phyloP scores from a whole-genome alignment of 192 early-diverging fungal genomes.

The Backusella morwellensis region DNA sequence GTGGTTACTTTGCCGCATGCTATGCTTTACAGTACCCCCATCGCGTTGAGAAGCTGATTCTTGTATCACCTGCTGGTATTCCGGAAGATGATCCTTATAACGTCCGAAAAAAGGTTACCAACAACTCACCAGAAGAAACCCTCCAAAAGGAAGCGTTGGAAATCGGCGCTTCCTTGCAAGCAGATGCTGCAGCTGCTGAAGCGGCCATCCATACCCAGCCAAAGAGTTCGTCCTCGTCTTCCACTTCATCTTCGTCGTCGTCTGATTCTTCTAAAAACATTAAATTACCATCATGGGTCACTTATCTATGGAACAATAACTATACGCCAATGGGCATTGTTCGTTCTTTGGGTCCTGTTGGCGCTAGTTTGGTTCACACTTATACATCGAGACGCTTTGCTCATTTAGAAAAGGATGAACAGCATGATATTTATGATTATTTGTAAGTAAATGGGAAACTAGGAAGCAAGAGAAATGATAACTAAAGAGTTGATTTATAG shows the following conservation, averaged over 20 bases:
- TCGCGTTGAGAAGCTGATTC: slow-evolving; percentile 81
- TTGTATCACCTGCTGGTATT: slow-evolving; percentile 78
- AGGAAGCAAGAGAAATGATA: neutral
- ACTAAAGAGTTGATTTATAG: neutral
- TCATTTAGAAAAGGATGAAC: slow-evolving; percentile 65
- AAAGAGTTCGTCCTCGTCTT: neutral
- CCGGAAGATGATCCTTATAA: slow-evolving; percentile 38
- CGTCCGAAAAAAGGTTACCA: neutral
- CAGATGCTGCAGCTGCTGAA: slow-evolving; percentile 21
- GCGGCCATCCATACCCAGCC: neutral
- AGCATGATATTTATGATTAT: slow-evolving; percentile 71
- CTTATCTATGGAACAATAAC: slow-evolving; percentile 73
- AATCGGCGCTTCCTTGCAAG: slow-evolving; percentile 23
- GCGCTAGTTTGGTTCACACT: slow-evolving; percentile 50
- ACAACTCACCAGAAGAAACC: slow-evolving; percentile 17
- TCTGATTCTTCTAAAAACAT: neutral
- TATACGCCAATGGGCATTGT: slow-evolving; percentile 81
- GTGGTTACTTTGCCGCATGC: slow-evolving; percentile 81
- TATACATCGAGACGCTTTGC: slow-evolving; percentile 64
- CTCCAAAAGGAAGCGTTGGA: slow-evolving; percentile 31
- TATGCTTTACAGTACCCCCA: slow-evolving; percentile 90
- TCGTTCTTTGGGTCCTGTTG: slow-evolving; percentile 74
- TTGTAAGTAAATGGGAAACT: slow-evolving; percentile 37
- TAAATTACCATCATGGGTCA: neutral
- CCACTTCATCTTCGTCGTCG: neutral